Base-by-base conservation (phyloP, 306 rosid species). In the Heteromeles arbutifolia region DNA sequence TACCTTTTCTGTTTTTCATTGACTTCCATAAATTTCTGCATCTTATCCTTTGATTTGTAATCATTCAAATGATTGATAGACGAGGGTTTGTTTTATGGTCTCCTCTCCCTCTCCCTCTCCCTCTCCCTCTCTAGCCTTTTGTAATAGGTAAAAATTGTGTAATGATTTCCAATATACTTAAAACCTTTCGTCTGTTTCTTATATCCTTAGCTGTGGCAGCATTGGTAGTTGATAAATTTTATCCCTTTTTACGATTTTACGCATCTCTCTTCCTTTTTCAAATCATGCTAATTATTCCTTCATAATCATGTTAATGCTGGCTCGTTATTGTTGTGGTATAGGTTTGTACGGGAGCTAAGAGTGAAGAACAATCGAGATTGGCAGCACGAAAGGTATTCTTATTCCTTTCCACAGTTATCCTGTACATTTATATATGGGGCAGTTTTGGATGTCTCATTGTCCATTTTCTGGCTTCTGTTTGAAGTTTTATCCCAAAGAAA, bases 321-420 rank as follows among this genome's bases (percentile, higher is more conserved):
- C 18, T 24, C 31, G 19, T 24, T 45, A 21, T 48, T 70, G 31
- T 43, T 76, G 73, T 74, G 79, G 52, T 77, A 62, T 86, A 95
- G 97, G 98, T 95, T 73, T 95, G 98, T 79, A 92, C 97, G 24
- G 97, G 98, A 75, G 98, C 98, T 22, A 95, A 92, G 87, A 92
- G 98, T 76, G 98, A 95, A 83, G 79, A 79, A 3, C 97, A 92
- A 78, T 95, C 98, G 2, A 92, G 89, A 86, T 83, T 95, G 84
- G 98, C 98, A 6, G 97, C 98, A 74, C 88, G 98, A 67, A 95
- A 95, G 97, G 97, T 95, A 80, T 39, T 74, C 31, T 22, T 11
- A 26, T 70, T 45, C 50, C 62, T 67, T 69, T 48, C 26, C 22
- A 56, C 80, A 44, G 53, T 43, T 32, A 19, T 25, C 26, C n/a